Evolutionary conservation across 805 yeast genomes (phyloP).

Genomic region (Candida taoyuanica): DNA sequence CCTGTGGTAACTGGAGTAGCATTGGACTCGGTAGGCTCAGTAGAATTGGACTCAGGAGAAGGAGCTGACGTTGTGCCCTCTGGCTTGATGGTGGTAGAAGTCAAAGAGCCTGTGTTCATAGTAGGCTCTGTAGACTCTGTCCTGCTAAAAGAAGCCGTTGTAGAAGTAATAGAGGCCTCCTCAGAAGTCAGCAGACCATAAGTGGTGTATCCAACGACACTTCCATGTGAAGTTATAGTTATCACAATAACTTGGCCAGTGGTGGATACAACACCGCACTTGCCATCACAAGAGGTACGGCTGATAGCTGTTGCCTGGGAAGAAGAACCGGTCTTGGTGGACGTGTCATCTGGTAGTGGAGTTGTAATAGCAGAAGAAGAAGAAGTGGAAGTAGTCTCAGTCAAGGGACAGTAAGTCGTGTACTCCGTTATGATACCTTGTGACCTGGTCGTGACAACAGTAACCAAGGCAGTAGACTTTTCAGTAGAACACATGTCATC

Average conservation of each 20-base stretch:
- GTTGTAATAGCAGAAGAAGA: no score
- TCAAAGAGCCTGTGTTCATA: not conserved
- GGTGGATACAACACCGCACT: no score
- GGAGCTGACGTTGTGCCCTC: not conserved
- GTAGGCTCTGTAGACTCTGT: not conserved
- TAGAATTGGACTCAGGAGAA: not conserved
- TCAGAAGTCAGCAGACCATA: constrained; percentile 21
- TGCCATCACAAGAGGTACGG: no score
- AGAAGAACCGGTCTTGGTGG: no score
- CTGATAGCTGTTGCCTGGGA: no score
- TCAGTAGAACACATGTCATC: constrained; percentile 25
- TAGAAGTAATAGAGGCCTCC: not conserved
- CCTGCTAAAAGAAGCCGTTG: not conserved
- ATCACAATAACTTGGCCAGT: no score
- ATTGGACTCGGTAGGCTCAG: not conserved
- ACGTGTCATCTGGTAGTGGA: no score
- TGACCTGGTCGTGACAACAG: constrained; percentile 24
- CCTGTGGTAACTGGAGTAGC: constrained; percentile 12
- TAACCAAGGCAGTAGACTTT: constrained; percentile 23
- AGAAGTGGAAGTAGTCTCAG: no score
- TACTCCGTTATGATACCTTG: constrained; percentile 27
- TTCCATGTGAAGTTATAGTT: no score
- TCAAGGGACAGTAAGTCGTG: constrained; percentile 36
- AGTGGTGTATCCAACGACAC: constrained; percentile 24
- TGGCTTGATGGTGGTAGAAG: not conserved